Percentiles rank a stretch among this genome's conserved stretches.
phyloP scores from a whole-genome alignment of 179 eudicot genomes.

The Camellia oleifera region DNA sequence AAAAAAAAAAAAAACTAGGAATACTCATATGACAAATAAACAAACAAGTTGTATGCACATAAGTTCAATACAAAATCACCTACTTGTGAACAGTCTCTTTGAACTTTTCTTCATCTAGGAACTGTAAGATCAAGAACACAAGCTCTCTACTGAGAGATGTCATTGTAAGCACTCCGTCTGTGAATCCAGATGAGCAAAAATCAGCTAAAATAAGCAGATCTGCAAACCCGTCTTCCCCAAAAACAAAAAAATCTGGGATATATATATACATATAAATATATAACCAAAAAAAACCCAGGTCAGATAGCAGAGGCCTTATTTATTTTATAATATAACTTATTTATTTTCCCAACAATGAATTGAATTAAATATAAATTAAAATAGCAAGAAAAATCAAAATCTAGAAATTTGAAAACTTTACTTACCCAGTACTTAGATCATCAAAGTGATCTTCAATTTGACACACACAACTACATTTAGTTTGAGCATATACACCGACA shows the following conservation, averaged over 20 bases:
- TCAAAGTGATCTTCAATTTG: conserved; percentile 21
- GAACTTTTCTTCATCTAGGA: conserved; percentile 94
- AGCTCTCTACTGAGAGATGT: conserved; percentile 97
- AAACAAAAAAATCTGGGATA: conserved; percentile 6
- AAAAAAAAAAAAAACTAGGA: neutral
- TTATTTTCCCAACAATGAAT: conserved; percentile 20
- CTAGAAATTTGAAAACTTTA: conserved; percentile 3
- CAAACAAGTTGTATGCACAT: neutral
- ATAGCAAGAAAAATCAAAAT: neutral
- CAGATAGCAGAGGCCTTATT: conserved; percentile 30
- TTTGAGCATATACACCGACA: conserved; percentile 27
- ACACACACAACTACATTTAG: conserved; percentile 8
- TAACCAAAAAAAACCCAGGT: conserved; percentile 17
- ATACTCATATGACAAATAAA: conserved; percentile 9
- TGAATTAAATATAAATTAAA: neutral
- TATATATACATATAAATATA: conserved; percentile 11
- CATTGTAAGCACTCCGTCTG: conserved; percentile 47
- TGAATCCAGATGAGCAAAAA: conserved; percentile 30
- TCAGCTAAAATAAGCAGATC: conserved; percentile 53
- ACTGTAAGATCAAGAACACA: conserved; percentile 91
- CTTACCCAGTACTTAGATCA: conserved; percentile 21
- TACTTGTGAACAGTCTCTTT: conserved; percentile 97
- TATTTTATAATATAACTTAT: conserved; percentile 10
- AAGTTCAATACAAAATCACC: conserved; percentile 21
- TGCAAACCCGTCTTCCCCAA: conserved; percentile 25